Evolutionary conservation across 768 basidiomycete species (phyloP), one percentile per base, ranked within the genome.

Genomic region (Suillus ampliporus): DNA sequence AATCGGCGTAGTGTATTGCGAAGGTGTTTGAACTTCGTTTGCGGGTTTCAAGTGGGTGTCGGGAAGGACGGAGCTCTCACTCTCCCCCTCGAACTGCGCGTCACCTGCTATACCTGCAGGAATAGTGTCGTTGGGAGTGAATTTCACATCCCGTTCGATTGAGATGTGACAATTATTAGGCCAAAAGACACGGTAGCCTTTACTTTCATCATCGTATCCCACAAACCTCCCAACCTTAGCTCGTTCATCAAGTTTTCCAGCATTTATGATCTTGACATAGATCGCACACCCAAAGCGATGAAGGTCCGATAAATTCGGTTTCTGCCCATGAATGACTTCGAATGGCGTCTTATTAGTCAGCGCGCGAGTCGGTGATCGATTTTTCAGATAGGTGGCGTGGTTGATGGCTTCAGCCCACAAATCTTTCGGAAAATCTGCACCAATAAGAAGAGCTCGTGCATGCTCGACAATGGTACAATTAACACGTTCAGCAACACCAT

Each of bases 341-440:
- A 71, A 57, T 2, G 74, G 78, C 0, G 74, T 76, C 23, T 59
- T 66, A 21, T 67, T 66, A 5, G 38, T 61, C 15, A 71, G 58
- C 2, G 68, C 56, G 5, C 61, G 52, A 0, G 70, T 68, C 3
- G 71, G 68, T 4, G 67, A 61, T 14, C 68, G 53, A 47, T 73
- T 75, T 40, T 63, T 53, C 28, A 76, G 28, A 43, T 69, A 76
- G 13, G 58, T 57, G 0, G 66, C 64, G 46, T 73, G 67, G 0
- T 50, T 57, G 0, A 71, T 28, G 1, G 72, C 74, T 53, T 74
- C 67, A 0, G 62, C 65, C 74, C 76, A 78, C 1, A 77, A 64
- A 31, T 26, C 65, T 31, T 61, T 64, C 0, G 70, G 73, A 1
- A 75, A 48, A 9, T 58, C 61, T 8, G 58, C 34, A 1, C 54